Conservation (phyloP, 2,329 filamentous ascomycete genomes). For the Niveomyces coronatus region DNA sequence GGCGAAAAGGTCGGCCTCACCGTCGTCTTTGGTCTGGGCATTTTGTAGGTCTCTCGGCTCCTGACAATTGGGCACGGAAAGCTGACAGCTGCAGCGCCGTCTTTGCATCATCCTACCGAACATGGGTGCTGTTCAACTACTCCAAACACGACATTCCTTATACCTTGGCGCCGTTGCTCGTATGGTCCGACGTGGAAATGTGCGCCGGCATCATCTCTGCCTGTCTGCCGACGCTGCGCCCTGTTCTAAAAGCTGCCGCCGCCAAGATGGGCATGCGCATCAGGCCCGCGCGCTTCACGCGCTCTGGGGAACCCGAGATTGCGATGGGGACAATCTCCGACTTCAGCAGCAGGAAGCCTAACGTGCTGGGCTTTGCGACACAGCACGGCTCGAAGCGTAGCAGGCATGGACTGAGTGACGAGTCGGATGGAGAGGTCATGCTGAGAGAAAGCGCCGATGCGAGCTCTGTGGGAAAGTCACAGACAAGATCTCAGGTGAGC, state of each 20-base stretch:
- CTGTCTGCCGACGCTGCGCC: constrained; percentile 41
- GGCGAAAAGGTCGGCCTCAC: constrained; percentile 33
- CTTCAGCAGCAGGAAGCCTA: constrained; percentile 5
- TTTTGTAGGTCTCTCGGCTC: constrained; percentile 25
- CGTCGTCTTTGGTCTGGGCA: constrained; percentile 33
- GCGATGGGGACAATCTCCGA: constrained; percentile 6
- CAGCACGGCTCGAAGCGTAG: background rate
- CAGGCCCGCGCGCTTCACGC: background rate
- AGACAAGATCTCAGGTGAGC: constrained; percentile 1
- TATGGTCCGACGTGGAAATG: constrained; percentile 40
- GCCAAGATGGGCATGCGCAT: constrained; percentile 7
- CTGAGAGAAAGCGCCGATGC: background rate
- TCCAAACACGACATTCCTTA: constrained; percentile 30
- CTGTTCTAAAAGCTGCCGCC: constrained; percentile 24
- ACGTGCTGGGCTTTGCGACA: constrained; percentile 1
- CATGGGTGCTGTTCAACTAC: constrained; percentile 36
- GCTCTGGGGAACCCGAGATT: background rate
- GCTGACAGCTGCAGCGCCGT: constrained; percentile 25
- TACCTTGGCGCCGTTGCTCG: constrained; percentile 33
- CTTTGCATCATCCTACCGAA: constrained; percentile 38
- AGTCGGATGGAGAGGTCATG: constrained; percentile 3
- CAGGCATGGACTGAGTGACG: constrained; percentile 2
- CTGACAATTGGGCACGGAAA: background rate
- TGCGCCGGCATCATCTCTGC: constrained; percentile 41
- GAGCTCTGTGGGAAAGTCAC: constrained; percentile 1